Conservation (phyloP, 331 rosid genomes). For the Rosa hybrid region DNA sequence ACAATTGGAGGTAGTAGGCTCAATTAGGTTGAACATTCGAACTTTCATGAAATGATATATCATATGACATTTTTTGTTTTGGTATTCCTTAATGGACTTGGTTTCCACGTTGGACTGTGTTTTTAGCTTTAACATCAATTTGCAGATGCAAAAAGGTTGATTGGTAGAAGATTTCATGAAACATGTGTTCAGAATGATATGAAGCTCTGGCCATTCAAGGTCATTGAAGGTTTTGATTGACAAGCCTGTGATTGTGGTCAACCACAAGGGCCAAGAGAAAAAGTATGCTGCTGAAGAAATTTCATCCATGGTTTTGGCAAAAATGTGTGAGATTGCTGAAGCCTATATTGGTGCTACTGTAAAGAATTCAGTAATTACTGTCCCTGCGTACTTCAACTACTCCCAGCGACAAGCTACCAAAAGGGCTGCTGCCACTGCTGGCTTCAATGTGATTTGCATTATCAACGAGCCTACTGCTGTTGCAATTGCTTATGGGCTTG, state of each 20-base stretch:
- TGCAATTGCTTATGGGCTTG: slow-evolving; percentile 54
- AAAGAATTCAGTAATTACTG: not conserved
- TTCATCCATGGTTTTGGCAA: not conserved
- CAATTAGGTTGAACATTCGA: not conserved
- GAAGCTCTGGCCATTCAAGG: slow-evolving; percentile 2
- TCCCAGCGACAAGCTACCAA: not conserved
- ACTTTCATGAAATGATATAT: not conserved
- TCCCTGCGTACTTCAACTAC: not conserved
- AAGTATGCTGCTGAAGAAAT: not conserved
- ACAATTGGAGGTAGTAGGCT: too few species aligned
- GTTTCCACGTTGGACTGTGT: not conserved
- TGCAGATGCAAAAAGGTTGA: not conserved
- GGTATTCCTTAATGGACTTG: too few species aligned
- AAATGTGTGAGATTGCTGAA: not conserved
- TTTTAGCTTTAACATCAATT: not conserved
- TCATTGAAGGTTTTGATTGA: not conserved
- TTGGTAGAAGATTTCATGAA: not conserved
- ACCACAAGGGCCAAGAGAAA: not conserved
- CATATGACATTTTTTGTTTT: slow-evolving; percentile 8
- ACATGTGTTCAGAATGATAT: not conserved
- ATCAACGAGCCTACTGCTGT: slow-evolving; percentile 56
- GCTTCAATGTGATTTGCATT: not conserved
- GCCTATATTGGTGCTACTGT: not conserved
- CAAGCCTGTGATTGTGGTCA: not conserved
- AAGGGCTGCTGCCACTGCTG: not conserved